These are phyloP conservation scores for Thelonectria rubi DNA, from an alignment of 2,329 filamentous ascomycete species.

Conservation along the genomic window DNA sequence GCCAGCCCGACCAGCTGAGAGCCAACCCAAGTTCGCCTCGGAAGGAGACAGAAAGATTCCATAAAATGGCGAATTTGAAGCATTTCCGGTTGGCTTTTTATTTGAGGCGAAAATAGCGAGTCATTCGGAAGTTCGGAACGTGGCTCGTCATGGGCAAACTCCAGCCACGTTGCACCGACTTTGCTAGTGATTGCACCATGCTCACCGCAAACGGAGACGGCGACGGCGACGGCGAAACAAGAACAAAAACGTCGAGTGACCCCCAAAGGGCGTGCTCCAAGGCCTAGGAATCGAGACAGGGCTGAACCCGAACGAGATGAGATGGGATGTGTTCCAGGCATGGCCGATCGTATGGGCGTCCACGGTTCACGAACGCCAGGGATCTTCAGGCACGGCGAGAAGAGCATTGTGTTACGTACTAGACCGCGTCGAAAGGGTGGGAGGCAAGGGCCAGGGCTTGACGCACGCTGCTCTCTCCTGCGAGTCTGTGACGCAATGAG, in stretches of 20 bases:
- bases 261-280: conserved; percentile 9
- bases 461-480: conserved; percentile 8
- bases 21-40: background rate
- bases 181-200: conserved; percentile 37
- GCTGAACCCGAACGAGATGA: conserved; percentile 26
- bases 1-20: background rate
- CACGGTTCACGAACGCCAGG: conserved; percentile 16
- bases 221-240: conserved; percentile 14
- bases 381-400: conserved; percentile 21
- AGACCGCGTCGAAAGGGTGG: conserved; percentile 15
- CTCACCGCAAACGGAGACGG: conserved; percentile 18
- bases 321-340: conserved; percentile 20
- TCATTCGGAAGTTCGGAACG: conserved; percentile 19
- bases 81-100: no score
- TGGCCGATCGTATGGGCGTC: conserved; percentile 20
- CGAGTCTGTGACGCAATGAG: conserved; percentile 2
- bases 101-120: conserved; percentile 3
- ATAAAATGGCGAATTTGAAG: background rate
- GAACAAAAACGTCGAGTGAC: conserved; percentile 26
- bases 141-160: conserved; percentile 13
- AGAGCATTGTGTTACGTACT: conserved; percentile 25
- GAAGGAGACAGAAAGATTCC: conserved; percentile 7
- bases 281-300: conserved; percentile 11
- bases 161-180: conserved; percentile 34
- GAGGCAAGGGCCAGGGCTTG: conserved; percentile 2